Base-by-base conservation (phyloP, 23 red algal genomes). In the Agarophyton chilense region DNA sequence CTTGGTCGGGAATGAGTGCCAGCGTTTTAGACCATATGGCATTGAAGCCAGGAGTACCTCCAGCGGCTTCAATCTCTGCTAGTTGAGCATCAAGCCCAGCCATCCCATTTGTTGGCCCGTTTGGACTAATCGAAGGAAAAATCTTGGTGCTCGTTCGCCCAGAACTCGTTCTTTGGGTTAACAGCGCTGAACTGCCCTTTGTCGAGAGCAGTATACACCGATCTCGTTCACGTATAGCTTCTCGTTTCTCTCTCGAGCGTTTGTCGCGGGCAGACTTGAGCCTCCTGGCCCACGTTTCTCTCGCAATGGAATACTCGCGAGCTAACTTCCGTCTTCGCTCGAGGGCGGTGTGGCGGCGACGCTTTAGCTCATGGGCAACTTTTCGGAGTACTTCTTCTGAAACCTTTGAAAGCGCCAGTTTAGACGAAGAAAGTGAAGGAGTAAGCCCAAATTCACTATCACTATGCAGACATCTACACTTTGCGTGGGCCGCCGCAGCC, bases 101-200 rank as follows among this genome's bases (percentile, higher is more conserved):
- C 26, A 57, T 57, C 2, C 33, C 40, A 35, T 92, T 67, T 36
- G 32, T 52, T 10, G 57, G 66, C 34, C 89, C 89, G 67, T 82
- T 77, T 25, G 52, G 43, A 24, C 52, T 84, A 21, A 90, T 47
- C 18, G 73, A 79, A 2, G 86, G 73, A 64, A 90, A 50, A 50
- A 90, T 14, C 75, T 81, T 90, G 17, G 86, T 90, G 26, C 57
- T 90, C 41, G 73, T 90, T 49, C 86, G 73, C 33, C 86, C 86
- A 6, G 86, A 90, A 52, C 86, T 90, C 12, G 86, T 90, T 29
- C 76, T 26, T 26, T 54, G 57, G 10, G 73, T 79, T 39, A 90
- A 52, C 11, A 90, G 47, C 24, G 86, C 73, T 33, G 55, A 70
- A 33, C 75, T 50, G 7, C 86, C 86, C 36, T 81, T 79, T 25